phyloP scores from a whole-genome alignment of 176 grass and related monocot species.

The Areca catechu region DNA sequence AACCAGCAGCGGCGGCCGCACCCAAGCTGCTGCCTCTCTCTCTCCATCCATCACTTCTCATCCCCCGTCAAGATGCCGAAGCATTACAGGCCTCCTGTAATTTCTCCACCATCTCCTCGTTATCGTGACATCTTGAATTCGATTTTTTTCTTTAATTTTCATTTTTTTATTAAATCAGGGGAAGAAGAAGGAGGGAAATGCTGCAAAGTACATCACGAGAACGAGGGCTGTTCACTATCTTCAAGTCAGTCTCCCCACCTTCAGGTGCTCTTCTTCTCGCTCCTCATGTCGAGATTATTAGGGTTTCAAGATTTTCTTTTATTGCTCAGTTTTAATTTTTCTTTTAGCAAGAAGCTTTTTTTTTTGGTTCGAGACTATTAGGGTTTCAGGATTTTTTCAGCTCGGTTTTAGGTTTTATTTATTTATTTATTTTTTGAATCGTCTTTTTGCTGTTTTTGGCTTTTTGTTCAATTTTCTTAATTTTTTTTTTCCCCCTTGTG shows the following conservation, averaged over 20 bases:
- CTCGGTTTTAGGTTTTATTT: not conserved
- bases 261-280: constrained; percentile 35
- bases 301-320: not conserved
- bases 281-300: too few species aligned
- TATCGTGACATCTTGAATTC: not conserved
- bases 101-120: not conserved
- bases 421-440: too few species aligned
- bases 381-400: not conserved
- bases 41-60: not conserved
- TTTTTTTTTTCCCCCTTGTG: not conserved
- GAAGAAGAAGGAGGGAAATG: constrained; percentile 97
- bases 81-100: constrained; percentile 80
- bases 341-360: not conserved
- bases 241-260: constrained; percentile 61
- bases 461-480: not conserved
- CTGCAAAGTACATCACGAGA: constrained; percentile 91
- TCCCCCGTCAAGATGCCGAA: constrained; percentile 50
- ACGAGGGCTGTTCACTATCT: constrained; percentile 78
- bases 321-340: not conserved
- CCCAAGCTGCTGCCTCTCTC: not conserved
- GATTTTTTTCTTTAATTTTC: not conserved
- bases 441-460: not conserved
- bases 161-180: constrained; percentile 29
- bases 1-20: too few species aligned
- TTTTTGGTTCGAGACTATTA: not conserved